A percentile compares a stretch with the other conserved stretches of the same genome.
These are phyloP conservation scores for Yarrowia sp. DNA, from an alignment of 805 yeast species.

Conservation along the genomic window DNA sequence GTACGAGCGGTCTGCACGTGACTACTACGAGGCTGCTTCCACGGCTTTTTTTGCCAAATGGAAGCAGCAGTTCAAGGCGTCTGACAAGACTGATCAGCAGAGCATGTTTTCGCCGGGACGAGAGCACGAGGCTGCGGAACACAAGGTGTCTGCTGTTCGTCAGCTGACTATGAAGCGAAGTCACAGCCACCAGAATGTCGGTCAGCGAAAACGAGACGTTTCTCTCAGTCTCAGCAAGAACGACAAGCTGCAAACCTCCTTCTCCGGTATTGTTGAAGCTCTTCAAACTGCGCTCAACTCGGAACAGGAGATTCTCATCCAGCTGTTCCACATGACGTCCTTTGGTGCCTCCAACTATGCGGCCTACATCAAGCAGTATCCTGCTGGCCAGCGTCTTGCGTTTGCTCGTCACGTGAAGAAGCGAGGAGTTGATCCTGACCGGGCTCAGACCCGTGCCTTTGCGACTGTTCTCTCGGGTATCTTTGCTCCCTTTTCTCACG, in stretches of 20 bases:
- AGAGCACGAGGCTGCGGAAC: background rate
- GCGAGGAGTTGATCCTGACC: conserved; percentile 45
- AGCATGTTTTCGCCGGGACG: conserved; percentile 4
- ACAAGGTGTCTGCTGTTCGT: conserved; percentile 20
- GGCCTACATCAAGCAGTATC: conserved; percentile 41
- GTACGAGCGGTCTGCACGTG: conserved; percentile 42
- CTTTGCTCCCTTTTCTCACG: conserved; percentile 42
- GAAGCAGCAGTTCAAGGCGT: conserved; percentile 29
- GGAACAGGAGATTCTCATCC: conserved; percentile 49
- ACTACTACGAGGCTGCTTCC: conserved; percentile 40
- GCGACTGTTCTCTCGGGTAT: conserved; percentile 46
- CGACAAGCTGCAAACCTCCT: conserved; percentile 14
- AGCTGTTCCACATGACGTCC: conserved; percentile 48
- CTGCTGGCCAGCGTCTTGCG: conserved; percentile 29
- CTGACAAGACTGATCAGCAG: conserved; percentile 3
- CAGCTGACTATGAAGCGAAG: conserved; percentile 15
- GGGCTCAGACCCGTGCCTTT: conserved; percentile 48
- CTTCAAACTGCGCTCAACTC: conserved; percentile 17
- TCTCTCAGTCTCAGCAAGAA: conserved; percentile 16
- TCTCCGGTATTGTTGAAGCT: conserved; percentile 22
- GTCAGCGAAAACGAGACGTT: conserved; percentile 7
- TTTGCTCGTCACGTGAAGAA: conserved; percentile 33
- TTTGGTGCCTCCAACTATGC: conserved; percentile 41
- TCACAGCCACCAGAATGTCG: conserved; percentile 5
- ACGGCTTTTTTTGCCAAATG: conserved; percentile 35